A percentile compares a stretch with the other conserved stretches of the same genome.
Evolutionary conservation across 1,284 basidiomycete species (phyloP).

Genomic region (Sporisorium sorghi): DNA sequence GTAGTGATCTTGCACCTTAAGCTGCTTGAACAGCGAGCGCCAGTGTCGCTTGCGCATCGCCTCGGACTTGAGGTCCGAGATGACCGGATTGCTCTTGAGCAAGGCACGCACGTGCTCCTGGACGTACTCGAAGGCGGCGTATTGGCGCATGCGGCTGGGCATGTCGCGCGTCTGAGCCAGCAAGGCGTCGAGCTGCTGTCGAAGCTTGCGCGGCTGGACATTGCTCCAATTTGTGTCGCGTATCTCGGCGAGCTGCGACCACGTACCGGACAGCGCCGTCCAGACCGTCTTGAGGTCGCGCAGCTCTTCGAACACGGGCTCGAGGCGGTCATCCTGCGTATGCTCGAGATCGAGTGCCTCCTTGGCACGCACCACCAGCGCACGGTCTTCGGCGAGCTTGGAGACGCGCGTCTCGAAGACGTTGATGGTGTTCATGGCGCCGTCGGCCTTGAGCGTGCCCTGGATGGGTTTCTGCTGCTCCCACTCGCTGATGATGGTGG

Average conservation of each 20-base stretch:
- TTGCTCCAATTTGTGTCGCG: conserved; percentile 90
- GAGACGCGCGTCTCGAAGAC: conserved; percentile 90
- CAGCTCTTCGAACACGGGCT: conserved; percentile 93
- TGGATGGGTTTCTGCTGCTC: conserved; percentile 94
- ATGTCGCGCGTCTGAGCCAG: conserved; percentile 93
- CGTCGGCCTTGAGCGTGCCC: conserved; percentile 93
- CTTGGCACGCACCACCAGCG: conserved; percentile 92
- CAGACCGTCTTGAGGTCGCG: conserved; percentile 97
- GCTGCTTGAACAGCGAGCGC: conserved; percentile 95
- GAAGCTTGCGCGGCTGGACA: conserved; percentile 86
- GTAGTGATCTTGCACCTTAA: conserved; percentile 73
- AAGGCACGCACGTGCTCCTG: conserved; percentile 88
- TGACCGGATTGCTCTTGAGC: conserved; percentile 87
- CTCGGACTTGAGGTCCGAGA: conserved; percentile 95
- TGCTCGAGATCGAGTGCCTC: conserved; percentile 95
- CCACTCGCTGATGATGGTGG: conserved; percentile 89
- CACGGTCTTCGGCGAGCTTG: conserved; percentile 90
- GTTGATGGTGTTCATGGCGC: conserved; percentile 93
- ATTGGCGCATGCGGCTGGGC: conserved; percentile 98
- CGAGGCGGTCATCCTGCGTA: conserved; percentile 87
- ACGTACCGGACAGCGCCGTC: conserved; percentile 97
- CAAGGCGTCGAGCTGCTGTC: conserved; percentile 90
- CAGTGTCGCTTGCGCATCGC: conserved; percentile 97
- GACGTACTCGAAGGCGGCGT: conserved; percentile 97
- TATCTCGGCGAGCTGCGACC: conserved; percentile 91